Conservation (phyloP, 2,329 filamentous ascomycete genomes). For the Thielaviopsis punctulata region DNA sequence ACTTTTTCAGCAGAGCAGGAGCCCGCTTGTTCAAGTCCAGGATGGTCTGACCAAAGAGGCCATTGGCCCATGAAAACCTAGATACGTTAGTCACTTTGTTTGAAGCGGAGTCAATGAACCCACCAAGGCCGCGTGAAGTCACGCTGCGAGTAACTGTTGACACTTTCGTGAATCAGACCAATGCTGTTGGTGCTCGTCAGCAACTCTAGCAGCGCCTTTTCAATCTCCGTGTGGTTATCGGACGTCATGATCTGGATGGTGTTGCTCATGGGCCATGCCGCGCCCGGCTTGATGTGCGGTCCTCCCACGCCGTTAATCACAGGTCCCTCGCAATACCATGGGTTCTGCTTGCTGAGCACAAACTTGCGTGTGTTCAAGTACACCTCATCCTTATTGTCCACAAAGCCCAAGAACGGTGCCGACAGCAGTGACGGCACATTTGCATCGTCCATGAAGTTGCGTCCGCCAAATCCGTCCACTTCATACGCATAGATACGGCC, state of each 20-base stretch:
- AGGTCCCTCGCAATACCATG: conserved; percentile 54
- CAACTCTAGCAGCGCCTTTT: conserved; percentile 21
- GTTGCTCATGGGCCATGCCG: conserved; percentile 39
- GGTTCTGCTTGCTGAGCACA: conserved; percentile 59
- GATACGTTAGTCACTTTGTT: not conserved
- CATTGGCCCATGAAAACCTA: conserved; percentile 82
- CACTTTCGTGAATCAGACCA: conserved; percentile 32
- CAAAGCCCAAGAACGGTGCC: conserved; percentile 45
- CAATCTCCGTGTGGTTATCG: conserved; percentile 20
- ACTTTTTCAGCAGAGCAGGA: conserved; percentile 41
- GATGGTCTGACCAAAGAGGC: conserved; percentile 70
- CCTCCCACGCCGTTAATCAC: conserved; percentile 58
- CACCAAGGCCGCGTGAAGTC: conserved; percentile 23
- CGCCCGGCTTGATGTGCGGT: conserved; percentile 42
- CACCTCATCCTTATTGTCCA: conserved; percentile 38
- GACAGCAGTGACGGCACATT: conserved; percentile 52
- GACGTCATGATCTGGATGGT: conserved; percentile 36
- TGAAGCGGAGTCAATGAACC: conserved; percentile 10
- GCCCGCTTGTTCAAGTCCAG: conserved; percentile 58
- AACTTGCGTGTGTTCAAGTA: conserved; percentile 70
- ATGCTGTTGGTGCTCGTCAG: conserved; percentile 24
- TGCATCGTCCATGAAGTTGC: conserved; percentile 53
- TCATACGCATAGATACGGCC: conserved; percentile 57
- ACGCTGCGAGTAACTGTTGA: conserved; percentile 19
- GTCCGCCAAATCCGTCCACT: conserved; percentile 55